phyloP scores from a whole-genome alignment of 2,329 filamentous ascomycete species.

The Reticulascus tulasneorum region DNA sequence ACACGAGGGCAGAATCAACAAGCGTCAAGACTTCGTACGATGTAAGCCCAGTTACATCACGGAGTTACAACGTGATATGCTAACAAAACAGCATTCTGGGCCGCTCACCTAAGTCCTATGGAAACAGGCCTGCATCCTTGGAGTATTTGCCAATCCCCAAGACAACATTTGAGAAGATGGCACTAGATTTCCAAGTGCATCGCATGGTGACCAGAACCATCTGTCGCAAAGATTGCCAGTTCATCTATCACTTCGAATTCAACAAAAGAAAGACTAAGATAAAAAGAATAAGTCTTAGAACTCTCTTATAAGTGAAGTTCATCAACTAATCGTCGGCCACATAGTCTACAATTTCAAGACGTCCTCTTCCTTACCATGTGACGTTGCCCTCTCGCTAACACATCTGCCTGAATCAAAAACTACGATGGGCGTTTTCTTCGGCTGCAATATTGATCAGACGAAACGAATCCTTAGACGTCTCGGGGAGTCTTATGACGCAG shows the following conservation, averaged over 20 bases:
- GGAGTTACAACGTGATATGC: too few species aligned
- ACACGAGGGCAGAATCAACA: background rate
- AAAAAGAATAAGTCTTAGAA: slow-evolving; percentile 1
- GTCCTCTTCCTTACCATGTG: background rate
- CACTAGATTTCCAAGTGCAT: background rate
- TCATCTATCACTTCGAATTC: background rate
- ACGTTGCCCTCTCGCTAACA: slow-evolving; percentile 2
- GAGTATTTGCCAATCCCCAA: background rate
- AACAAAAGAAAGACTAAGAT: background rate
- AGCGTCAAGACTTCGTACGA: background rate
- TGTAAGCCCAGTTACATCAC: background rate
- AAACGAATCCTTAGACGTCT: background rate
- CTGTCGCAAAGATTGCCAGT: background rate
- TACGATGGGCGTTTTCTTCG: slow-evolving; percentile 1
- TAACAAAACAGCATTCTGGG: background rate
- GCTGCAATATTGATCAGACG: slow-evolving; percentile 4
- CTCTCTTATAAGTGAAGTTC: background rate
- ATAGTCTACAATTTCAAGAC: slow-evolving; percentile 2
- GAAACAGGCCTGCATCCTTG: background rate
- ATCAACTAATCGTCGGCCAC: background rate
- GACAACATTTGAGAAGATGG: background rate
- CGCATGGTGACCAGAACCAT: slow-evolving; percentile 3
- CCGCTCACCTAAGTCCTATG: background rate
- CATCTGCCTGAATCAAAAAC: slow-evolving; percentile 2
- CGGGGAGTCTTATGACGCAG: background rate